Evolutionary conservation across 2,329 filamentous ascomycete genomes (phyloP), one percentile per base, ranked within the genome.

Genomic region (Epichloe brachyelytri): DNA sequence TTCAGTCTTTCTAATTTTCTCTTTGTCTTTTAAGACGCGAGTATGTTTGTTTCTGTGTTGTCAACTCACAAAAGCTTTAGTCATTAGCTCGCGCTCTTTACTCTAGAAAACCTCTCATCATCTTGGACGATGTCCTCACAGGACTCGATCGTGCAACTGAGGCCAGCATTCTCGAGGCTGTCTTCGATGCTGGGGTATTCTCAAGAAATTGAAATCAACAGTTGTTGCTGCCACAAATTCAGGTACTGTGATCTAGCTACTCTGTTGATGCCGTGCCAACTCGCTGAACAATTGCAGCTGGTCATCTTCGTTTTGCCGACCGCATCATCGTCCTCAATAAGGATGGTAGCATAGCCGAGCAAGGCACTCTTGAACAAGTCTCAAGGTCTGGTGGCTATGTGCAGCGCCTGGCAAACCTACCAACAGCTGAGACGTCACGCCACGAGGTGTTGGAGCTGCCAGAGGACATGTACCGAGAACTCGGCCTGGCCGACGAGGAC

Each of bases 141-240:
- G 65, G 65, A 3, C 59, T 69, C 3, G 68, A 70, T 48, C 57
- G 62, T 5, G 57, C 65, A 7, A 71, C 70, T 0, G 67, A 70
- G 45, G 57, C 65, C 22, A 60, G 62, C 10, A 65, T 71, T 1
- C 66, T 70, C 36, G 55, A 60, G 0, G 57, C 58, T 2, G 63
- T 71, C 0, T 68, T 72, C 47, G 61, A 63, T 1, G 26, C 30
- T 4, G 57, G 57, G 66, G 68, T 0, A 48, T 71, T 10, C 51
- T 66, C 8, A 54, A 52, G 51, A 40, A 53, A 10, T 50, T 56
- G n/a, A 52, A 55, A 3, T 47, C 54, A 1, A 63, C 64, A 0
- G 54, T 62, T 2, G 54, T 66, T 2, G 45, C 64, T 39, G 56
- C 61, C 4, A 65, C 63, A 11, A 63, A 61, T 45, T 58, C 59